Evolutionary conservation across 805 yeast species (phyloP), one percentile per base, ranked within the genome.

Genomic region (Starmerella floricola): DNA sequence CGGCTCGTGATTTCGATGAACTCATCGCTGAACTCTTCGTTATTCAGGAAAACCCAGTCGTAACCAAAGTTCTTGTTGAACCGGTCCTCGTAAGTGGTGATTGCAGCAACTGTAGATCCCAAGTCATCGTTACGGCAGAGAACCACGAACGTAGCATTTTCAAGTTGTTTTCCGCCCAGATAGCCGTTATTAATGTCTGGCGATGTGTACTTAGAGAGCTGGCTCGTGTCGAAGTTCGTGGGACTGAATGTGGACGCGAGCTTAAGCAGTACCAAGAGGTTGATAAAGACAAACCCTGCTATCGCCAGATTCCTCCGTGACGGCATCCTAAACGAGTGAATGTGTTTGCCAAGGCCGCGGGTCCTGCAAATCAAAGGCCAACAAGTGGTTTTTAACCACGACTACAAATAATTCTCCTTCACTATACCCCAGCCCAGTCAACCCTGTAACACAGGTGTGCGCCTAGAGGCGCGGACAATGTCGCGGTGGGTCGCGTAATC

Each of bases 51-150:
- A 2, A 84, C 79, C 78, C 94, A 91, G 0, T 95, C 96, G 58
- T 91, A 91, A 51, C 80, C 73, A 61, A 69, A 91, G 94, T 95
- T 85, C 54, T 86, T 88, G 60, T 88, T 88, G 65, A 88, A 88
- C 59, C 80, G 94, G 19, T 83, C 67, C 59, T 88, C 97, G 44
- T 88, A 55, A 2, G 86, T 76, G 26, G 65, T 62, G 71, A 88
- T 76, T 2, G 93, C 76, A 42, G 71, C 65, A 2, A 81, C 54
- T 3, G 85, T 94, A n/a, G 82, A 93, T 2, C 74, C 71, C 1
- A 85, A 47, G 55, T 88, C 97, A 3, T 73, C 65, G 57, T 88
- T 87, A 46, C 95, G 66, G 1, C 94, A 85, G 40, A 88, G 64
- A 58, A 87, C 78, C 13, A 88, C 85, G 51, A 88, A 71, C 1